phyloP scores from a whole-genome alignment of 202 grass and related monocot genomes.

The Carex sylvatica region DNA sequence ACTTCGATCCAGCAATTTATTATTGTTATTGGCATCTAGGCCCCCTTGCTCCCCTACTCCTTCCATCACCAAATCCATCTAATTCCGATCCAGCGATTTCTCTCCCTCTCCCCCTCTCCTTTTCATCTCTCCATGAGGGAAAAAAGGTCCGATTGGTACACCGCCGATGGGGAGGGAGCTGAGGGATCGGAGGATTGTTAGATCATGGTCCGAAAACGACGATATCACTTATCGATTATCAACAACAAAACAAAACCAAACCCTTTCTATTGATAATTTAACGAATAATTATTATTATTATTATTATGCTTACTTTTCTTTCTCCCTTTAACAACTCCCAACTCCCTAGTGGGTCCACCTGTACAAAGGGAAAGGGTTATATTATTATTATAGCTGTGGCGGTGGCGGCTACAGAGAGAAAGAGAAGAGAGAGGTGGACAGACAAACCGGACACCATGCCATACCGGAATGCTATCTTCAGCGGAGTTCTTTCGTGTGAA shows the following conservation, averaged over 20 bases:
- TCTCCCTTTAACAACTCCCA: background rate
- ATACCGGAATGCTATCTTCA: no score
- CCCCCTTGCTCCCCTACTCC: conserved; percentile 9
- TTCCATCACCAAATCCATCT: conserved; percentile 34
- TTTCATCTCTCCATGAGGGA: background rate
- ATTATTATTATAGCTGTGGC: no score
- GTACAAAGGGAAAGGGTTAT: background rate
- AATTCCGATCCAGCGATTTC: background rate
- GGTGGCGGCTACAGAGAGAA: background rate
- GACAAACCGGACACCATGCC: no score
- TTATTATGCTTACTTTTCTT: background rate
- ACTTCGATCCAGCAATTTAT: conserved; percentile 69
- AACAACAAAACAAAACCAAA: background rate
- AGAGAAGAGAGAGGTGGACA: background rate
- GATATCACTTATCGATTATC: background rate
- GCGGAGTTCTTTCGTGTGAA: no score
- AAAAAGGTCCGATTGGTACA: background rate
- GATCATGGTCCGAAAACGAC: background rate
- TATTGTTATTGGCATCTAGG: conserved; percentile 18
- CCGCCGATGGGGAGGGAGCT: background rate
- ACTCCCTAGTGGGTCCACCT: background rate
- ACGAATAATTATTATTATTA: background rate
- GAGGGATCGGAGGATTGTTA: background rate
- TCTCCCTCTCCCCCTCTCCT: background rate
- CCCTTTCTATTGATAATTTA: background rate